Evolutionary conservation across 352 stramenopile species (phyloP), one percentile per base, ranked within the genome.

Genomic region (Globisporangium carolinianum): DNA sequence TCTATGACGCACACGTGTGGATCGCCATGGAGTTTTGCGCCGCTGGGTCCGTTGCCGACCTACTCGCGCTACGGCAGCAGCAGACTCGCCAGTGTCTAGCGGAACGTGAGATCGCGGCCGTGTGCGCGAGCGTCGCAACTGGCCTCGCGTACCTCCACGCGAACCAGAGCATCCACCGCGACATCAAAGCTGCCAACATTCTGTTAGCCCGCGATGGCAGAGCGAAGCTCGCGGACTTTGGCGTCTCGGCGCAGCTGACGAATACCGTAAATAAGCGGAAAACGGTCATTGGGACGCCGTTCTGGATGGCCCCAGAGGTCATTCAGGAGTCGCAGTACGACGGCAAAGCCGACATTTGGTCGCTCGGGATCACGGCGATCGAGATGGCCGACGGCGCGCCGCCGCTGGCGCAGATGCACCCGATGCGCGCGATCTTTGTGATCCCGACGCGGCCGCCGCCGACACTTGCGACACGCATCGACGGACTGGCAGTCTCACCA

Each of bases 231-330:
- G 83, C 87, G 0, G 89, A 97, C 67, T 97, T 97, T 72, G 89
- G 89, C 56, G 89, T 95, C 42, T 91, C 84, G n/a, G 89, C 84
- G 32, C 83, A 94, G 66, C 75, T 96, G 58, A 97, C 83, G 8
- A 83, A 81, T 61, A 95, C 83, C n/a, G 86, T 96, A 60, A 89
- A 82, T 53, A 96, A 96, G 66, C 85, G 87, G n/a, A 83, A 90
- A 47, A 96, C 87, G 8, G 86, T 96, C 37, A 89, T 95, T 45
- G 89, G 89, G 32, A 96, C 89, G 15, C 89, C 89, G 6, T 97
- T 94, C 66, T 97, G 87, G 86, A 96, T 97, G 89, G 87, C 89
- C 18, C 87, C 87, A 5, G 87, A 97, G 59, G 89, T 97, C 41
- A 96, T 97, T 49, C 79, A 90, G 61, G 73, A 96, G 72, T 79